These are phyloP conservation scores for Pseudogymnoascus sp. DNA, from an alignment of 2,329 filamentous ascomycete genomes.

Conservation along the genomic window DNA sequence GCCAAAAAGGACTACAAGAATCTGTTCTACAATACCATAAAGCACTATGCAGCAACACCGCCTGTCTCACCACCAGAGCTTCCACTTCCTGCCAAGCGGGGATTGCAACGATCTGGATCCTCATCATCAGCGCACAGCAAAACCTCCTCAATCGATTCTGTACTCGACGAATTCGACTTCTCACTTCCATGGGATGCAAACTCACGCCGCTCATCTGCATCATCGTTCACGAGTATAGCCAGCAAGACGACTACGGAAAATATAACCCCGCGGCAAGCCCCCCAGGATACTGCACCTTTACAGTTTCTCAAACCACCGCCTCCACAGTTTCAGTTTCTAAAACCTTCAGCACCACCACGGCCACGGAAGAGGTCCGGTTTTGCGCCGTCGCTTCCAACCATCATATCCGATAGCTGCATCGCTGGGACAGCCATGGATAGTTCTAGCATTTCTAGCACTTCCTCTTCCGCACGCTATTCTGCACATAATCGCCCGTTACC, in stretches of 20 bases:
- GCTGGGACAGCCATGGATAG: neutral
- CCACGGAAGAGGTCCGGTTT: neutral
- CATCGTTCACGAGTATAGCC: neutral
- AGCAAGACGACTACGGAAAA: neutral
- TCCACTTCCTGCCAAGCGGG: neutral
- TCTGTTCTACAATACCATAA: neutral
- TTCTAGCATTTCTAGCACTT: neutral
- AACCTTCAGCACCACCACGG: neutral
- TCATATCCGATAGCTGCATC: conserved; percentile 1
- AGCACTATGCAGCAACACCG: conserved; percentile 1
- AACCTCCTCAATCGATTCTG: neutral
- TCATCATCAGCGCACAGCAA: neutral
- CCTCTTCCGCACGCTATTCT: neutral
- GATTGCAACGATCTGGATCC: neutral
- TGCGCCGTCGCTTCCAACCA: neutral
- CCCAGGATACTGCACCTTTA: neutral
- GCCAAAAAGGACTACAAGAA: conserved; percentile 5
- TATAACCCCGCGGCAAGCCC: neutral
- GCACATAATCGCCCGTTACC: neutral
- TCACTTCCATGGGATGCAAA: conserved; percentile 1
- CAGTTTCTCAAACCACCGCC: neutral
- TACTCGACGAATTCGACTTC: neutral
- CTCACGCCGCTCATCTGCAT: neutral
- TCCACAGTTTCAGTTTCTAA: conserved; percentile 5
- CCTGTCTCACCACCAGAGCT: neutral